phyloP scores from a whole-genome alignment of 1,284 basidiomycete species.

The Ustilago sp. region DNA sequence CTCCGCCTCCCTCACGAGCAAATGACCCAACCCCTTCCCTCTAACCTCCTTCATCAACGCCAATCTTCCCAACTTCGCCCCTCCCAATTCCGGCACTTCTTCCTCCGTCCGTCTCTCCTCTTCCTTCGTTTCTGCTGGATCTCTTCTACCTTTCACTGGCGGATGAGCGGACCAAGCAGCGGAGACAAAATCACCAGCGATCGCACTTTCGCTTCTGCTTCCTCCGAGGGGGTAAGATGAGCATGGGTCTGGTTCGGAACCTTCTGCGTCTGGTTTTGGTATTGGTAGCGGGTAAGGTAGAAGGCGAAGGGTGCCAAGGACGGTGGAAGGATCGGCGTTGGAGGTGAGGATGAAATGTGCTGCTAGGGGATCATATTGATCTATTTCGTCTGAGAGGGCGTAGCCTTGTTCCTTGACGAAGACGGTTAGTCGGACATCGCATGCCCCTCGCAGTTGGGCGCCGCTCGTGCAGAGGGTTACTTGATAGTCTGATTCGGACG shows the following conservation, averaged over 20 bases:
- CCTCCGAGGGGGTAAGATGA: conserved; percentile 39
- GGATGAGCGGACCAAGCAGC: conserved; percentile 27
- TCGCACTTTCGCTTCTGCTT: conserved; percentile 29
- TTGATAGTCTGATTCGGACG: conserved; percentile 18
- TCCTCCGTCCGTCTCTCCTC: conserved; percentile 31
- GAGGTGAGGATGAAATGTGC: conserved; percentile 41
- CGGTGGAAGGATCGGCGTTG: conserved; percentile 3
- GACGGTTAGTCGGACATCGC: conserved; percentile 49
- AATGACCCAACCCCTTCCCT: conserved; percentile 41
- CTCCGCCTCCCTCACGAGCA: conserved; percentile 38
- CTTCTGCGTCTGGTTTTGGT: conserved; percentile 36
- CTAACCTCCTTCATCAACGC: conserved; percentile 43
- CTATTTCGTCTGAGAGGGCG: conserved; percentile 59
- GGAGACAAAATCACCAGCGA: conserved; percentile 40
- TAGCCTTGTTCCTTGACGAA: conserved; percentile 62
- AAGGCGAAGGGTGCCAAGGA: conserved; percentile 37
- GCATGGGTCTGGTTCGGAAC: conserved; percentile 17
- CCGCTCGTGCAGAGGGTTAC: conserved; percentile 39
- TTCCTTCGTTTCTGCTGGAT: conserved; percentile 30
- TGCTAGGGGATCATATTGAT: conserved; percentile 56
- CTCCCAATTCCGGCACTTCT: conserved; percentile 25
- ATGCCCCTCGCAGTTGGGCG: conserved; percentile 38
- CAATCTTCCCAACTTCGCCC: conserved; percentile 46
- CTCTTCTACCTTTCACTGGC: conserved; percentile 5
- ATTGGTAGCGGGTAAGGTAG: conserved; percentile 44